Conservation (phyloP, 306 rosid species). For the Corylus americana region DNA sequence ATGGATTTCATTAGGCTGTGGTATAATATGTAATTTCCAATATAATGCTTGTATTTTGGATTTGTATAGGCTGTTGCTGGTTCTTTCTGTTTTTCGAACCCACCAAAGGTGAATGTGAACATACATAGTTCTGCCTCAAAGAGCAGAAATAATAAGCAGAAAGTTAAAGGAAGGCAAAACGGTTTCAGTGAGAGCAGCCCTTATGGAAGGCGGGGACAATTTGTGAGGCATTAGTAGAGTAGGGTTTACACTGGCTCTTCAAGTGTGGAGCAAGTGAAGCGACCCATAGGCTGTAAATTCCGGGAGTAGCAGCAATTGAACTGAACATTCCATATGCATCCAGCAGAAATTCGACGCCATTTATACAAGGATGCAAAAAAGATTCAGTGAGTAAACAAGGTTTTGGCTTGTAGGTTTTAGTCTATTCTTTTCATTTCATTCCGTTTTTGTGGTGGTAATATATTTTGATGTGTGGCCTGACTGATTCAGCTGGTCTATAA, state of each 20-base stretch:
- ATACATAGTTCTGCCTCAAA: slow-evolving; percentile 83
- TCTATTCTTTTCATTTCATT: neutral
- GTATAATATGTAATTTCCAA: neutral
- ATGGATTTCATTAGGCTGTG: neutral
- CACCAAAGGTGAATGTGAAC: slow-evolving; percentile 79
- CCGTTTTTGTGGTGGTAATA: neutral
- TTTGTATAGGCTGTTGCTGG: slow-evolving; percentile 72
- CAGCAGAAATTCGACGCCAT: neutral
- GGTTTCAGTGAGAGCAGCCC: slow-evolving; percentile 69
- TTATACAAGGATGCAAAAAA: too few relatives aligned
- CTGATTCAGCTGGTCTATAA: too few relatives aligned
- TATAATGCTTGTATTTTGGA: slow-evolving; percentile 12
- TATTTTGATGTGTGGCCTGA: neutral
- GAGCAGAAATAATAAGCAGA: slow-evolving; percentile 58
- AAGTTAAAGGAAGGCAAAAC: slow-evolving; percentile 53
- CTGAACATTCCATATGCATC: neutral
- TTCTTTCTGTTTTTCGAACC: slow-evolving; percentile 85
- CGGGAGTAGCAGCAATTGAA: neutral
- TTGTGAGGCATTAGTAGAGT: slow-evolving; percentile 38
- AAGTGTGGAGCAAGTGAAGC: neutral
- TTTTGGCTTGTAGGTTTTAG: neutral
- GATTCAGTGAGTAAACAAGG: too few relatives aligned
- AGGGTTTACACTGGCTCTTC: neutral
- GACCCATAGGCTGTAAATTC: neutral
- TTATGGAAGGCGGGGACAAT: slow-evolving; percentile 55